phyloP scores from a whole-genome alignment of 768 basidiomycete genomes.

The Amylocystis lapponica region DNA sequence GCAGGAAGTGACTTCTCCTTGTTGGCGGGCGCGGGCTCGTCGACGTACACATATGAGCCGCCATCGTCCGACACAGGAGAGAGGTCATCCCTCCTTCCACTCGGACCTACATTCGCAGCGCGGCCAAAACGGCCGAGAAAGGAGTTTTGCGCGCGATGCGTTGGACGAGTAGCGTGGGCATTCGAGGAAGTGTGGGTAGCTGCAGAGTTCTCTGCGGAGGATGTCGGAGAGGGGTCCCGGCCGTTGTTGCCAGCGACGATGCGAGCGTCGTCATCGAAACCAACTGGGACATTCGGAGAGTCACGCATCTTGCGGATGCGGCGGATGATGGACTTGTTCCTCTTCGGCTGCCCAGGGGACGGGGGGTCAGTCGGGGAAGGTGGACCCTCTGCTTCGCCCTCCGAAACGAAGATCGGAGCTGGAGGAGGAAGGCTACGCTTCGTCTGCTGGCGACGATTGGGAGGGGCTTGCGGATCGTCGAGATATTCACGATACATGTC shows the following conservation, averaged over 20 bases:
- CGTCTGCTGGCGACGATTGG: conserved; percentile 27
- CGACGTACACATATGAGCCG: conserved; percentile 58
- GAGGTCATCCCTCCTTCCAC: conserved; percentile 31
- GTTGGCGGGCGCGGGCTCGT: conserved; percentile 32
- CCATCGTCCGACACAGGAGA: conserved; percentile 37
- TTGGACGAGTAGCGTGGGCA: conserved; percentile 38
- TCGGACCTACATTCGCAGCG: conserved; percentile 23
- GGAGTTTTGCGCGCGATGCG: conserved; percentile 68
- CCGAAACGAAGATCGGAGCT: conserved; percentile 74
- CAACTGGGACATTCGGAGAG: conserved; percentile 75
- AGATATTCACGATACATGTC: conserved; percentile 41
- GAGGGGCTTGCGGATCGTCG: no score
- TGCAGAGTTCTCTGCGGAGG: conserved; percentile 28
- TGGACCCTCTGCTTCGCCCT: conserved; percentile 25
- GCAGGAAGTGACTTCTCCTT: conserved; percentile 52
- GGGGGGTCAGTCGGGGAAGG: conserved; percentile 25
- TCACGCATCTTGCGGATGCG: conserved; percentile 88
- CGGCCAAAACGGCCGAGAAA: conserved; percentile 69
- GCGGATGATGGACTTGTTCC: conserved; percentile 80
- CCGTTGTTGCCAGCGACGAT: no score
- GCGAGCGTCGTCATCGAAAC: conserved; percentile 32
- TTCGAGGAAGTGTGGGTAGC: conserved; percentile 6
- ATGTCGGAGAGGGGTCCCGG: conserved; percentile 38
- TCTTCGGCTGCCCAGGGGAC: conserved; percentile 46
- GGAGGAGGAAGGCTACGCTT: conserved; percentile 70